Conservation (phyloP, 306 rosid species). For the Casuarina glauca region DNA sequence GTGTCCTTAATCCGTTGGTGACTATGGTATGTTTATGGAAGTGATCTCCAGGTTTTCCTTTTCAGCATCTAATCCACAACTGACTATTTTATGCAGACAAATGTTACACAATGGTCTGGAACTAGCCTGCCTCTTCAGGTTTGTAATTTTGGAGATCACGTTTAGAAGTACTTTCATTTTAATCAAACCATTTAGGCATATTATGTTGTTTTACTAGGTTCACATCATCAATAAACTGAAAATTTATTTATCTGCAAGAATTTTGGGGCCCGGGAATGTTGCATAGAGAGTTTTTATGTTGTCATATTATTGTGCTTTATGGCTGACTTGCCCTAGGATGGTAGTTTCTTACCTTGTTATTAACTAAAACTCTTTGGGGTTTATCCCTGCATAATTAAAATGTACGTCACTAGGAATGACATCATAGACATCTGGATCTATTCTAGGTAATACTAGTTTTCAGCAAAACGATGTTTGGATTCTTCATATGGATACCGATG, state of each 20-base stretch:
- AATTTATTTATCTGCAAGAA: neutral
- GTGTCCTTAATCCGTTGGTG: conserved; percentile 13
- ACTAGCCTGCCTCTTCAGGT: conserved; percentile 99
- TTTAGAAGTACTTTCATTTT: neutral
- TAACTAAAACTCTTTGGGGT: neutral
- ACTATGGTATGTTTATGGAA: conserved; percentile 20
- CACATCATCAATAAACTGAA: neutral
- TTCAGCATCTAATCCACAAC: conserved; percentile 38
- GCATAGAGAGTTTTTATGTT: neutral
- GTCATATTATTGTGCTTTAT: neutral
- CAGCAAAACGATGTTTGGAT: neutral
- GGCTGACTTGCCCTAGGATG: neutral
- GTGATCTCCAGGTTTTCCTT: conserved; percentile 18
- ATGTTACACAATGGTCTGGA: conserved; percentile 96
- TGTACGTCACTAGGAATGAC: neutral
- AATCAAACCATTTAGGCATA: neutral
- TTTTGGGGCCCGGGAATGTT: neutral
- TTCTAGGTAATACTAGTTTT: neutral
- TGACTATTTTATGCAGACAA: conserved; percentile 63
- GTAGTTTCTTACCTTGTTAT: neutral
- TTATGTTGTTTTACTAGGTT: neutral
- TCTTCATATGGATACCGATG: neutral
- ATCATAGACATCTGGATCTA: neutral
- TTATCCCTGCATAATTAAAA: neutral
- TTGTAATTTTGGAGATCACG: conserved; percentile 23